Base-by-base conservation (phyloP, 768 basidiomycete genomes). In the Pholiota microspora region DNA sequence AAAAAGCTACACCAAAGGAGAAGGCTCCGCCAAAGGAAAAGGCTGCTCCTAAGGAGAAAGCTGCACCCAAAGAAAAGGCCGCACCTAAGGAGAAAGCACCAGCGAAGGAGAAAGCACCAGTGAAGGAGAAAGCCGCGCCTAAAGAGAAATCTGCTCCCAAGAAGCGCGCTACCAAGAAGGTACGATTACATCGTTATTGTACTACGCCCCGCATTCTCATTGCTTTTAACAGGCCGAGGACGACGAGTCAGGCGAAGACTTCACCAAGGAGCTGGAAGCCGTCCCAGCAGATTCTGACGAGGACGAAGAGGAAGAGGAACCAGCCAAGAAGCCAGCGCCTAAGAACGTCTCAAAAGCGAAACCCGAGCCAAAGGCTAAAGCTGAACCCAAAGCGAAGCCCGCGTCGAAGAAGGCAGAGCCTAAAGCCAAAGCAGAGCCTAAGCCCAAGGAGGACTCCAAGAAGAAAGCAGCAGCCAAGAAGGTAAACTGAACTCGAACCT, bases 231-330 rank as follows among this genome's bases (percentile, higher is more conserved):
- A 55, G 45, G 28, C 36, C 71, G 65, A 70, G 10, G 67, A 70
- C 18, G 72, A 74, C 1, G 75, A 71, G 40, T 73, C 73, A 42
- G 76, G 64, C n/a, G 78, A 77, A 62, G 78, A 79, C 56, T 74
- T 77, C 54, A 69, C 71, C 24, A 72, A 70, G 48, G 75, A 73
- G 31, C 51, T 78, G 3, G 73, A 61, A 0, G 72, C 69, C 1
- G 70, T 77, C 25, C 60, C 70, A 3, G 61, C 58, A n/a, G 69
- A 70, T 21, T 70, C 72, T 9, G 73, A 71, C 42, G 76, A 73
- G 28, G 67, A 70, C 21, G 69, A 67, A 5, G 69, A 68, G 16
- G 74, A 69, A 35, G 73, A 73, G 53, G 75, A 77, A 47, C 71
- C 75, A 44, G 70, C 67, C 44, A 73, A 77, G 49, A 76, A 76